Evolutionary conservation across 345 rosid genomes (phyloP).

Genomic region (Eucalyptus tenuipes): DNA sequence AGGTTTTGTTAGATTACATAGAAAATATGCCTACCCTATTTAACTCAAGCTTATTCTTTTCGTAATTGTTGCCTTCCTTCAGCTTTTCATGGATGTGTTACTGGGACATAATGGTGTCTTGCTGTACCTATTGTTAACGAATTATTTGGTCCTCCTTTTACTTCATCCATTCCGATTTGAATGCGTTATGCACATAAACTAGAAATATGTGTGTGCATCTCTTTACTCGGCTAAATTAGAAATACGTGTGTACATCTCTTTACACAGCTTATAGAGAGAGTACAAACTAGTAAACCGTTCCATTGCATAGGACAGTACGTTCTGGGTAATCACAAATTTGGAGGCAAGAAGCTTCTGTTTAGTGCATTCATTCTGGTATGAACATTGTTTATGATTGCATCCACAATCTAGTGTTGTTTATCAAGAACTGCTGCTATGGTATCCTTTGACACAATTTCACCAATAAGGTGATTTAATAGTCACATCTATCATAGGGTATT

Average conservation of each 20-base stretch:
- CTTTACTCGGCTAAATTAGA: neutral
- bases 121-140: neutral
- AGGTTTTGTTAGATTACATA: conserved; percentile 34
- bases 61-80: neutral
- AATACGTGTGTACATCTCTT: neutral
- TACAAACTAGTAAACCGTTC: neutral
- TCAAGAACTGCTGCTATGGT: neutral
- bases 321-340: neutral
- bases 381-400: neutral
- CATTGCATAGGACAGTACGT: neutral
- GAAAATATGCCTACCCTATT: neutral
- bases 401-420: neutral
- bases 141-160: neutral
- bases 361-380: neutral
- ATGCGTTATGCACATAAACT: neutral
- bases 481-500: neutral
- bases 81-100: neutral
- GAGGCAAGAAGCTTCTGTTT: neutral
- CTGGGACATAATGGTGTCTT: neutral
- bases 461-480: neutral
- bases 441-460: neutral
- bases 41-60: neutral
- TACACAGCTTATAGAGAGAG: neutral
- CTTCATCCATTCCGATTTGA: neutral
- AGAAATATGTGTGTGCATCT: neutral